Percentiles rank a stretch among this genome's conserved stretches.
Conservation (phyloP, 495 filamentous ascomycete species). For the Podospora pseudoanserina region DNA sequence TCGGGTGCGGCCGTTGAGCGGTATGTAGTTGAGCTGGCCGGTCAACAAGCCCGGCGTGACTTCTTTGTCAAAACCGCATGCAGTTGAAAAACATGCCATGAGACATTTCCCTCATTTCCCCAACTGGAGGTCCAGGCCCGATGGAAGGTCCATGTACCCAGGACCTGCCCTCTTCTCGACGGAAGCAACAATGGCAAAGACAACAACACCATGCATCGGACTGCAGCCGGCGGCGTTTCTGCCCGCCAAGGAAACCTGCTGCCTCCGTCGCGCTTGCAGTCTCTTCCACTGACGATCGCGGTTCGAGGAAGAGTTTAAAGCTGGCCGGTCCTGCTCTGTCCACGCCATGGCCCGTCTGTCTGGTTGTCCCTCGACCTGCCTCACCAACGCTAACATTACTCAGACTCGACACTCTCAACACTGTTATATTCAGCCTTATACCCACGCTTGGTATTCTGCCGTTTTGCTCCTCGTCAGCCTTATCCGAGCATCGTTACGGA, state of each 20-base stretch:
- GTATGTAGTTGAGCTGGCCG: neutral
- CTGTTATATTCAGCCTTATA: neutral
- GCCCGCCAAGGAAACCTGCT: neutral
- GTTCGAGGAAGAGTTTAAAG: neutral
- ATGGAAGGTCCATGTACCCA: neutral
- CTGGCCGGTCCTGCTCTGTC: neutral
- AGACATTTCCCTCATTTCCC: neutral
- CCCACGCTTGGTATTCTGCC: neutral
- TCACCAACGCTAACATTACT: neutral
- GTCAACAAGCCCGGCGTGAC: too few relatives aligned
- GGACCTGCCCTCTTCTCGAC: neutral
- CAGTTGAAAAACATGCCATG: neutral
- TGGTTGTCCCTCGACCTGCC: neutral
- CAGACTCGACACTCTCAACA: neutral
- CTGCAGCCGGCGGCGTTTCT: neutral
- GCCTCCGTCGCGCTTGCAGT: neutral
- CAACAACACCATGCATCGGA: neutral
- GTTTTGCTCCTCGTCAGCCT: constrained; percentile 5
- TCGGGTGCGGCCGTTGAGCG: neutral
- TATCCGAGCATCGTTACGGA: constrained; percentile 9
- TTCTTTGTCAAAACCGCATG: neutral
- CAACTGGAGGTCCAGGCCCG: neutral
- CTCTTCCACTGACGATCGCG: neutral
- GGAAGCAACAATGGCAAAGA: neutral
- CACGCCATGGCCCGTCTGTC: neutral